These are phyloP conservation scores for Lophium mytilinum DNA, from an alignment of 495 filamentous ascomycete genomes.

Conservation along the genomic window DNA sequence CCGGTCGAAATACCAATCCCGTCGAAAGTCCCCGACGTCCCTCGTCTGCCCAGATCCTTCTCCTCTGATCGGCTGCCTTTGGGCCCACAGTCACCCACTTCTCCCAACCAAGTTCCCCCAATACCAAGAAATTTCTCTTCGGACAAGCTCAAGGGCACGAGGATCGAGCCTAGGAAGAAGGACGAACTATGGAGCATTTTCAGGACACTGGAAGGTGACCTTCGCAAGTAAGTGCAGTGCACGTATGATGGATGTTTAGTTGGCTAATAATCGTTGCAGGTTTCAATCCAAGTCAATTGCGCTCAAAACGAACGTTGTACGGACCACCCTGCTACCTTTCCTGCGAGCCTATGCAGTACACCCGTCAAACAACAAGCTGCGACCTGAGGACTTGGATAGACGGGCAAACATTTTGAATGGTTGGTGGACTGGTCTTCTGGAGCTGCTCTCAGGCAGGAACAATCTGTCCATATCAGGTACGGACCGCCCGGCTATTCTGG, in stretches of 20 bases:
- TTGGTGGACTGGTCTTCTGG: conserved; percentile 90
- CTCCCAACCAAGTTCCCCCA: conserved; percentile 41
- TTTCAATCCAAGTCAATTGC: conserved; percentile 72
- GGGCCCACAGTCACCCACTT: conserved; percentile 37
- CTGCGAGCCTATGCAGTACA: conserved; percentile 64
- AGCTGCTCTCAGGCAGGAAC: conserved; percentile 70
- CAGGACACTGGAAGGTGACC: conserved; percentile 72
- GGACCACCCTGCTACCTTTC: conserved; percentile 75
- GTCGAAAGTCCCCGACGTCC: conserved; percentile 42
- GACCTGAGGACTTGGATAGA: conserved; percentile 80
- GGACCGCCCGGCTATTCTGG: conserved; percentile 74
- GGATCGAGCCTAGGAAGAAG: conserved; percentile 46
- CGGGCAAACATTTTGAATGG: conserved; percentile 77
- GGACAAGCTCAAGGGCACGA: conserved; percentile 30
- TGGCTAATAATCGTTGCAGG: conserved; percentile 24
- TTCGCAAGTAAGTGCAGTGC: conserved; percentile 49
- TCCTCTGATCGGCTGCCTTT: conserved; percentile 50
- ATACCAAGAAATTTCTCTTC: conserved; percentile 43
- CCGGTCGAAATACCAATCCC: conserved; percentile 14
- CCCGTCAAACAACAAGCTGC: conserved; percentile 55
- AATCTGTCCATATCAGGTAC: conserved; percentile 65
- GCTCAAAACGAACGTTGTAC: conserved; percentile 72
- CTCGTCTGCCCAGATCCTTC: conserved; percentile 47
- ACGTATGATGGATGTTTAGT: background rate
- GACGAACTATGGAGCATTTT: conserved; percentile 91